Conservation (phyloP, 805 yeast species). For the Sugiyamaella mastotermitis region DNA sequence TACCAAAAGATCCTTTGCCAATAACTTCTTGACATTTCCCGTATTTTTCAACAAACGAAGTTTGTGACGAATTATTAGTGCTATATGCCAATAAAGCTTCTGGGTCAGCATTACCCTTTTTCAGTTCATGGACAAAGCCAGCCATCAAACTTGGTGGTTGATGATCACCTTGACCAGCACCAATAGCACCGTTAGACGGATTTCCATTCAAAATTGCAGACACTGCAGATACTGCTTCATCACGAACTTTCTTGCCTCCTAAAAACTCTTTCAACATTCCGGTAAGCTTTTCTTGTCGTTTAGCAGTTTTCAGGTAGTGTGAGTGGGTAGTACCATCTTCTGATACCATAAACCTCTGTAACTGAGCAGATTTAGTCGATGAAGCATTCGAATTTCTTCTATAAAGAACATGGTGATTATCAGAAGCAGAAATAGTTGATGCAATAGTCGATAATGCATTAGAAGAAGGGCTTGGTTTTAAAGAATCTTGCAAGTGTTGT, state of each 20-base stretch:
- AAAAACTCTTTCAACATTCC: constrained; percentile 18
- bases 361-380: constrained; percentile 1
- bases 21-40: constrained; percentile 89
- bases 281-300: constrained; percentile 37
- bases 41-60: constrained; percentile 82
- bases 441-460: neutral
- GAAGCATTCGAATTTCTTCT: constrained; percentile 2
- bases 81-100: constrained; percentile 8
- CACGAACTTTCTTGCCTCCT: constrained; percentile 14
- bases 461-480: constrained; percentile 1
- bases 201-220: constrained; percentile 6
- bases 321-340: constrained; percentile 61
- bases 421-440: constrained; percentile 1
- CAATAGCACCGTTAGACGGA: constrained; percentile 4
- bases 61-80: constrained; percentile 15
- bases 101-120: constrained; percentile 13
- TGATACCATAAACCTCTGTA: constrained; percentile 22
- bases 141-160: constrained; percentile 22
- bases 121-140: constrained; percentile 16
- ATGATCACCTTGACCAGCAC: neutral
- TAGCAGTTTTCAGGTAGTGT: constrained; percentile 67
- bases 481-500: neutral
- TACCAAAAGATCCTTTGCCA: constrained; percentile 91
- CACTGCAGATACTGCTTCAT: constrained; percentile 16
- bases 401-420: neutral